Evolutionary conservation across 2,329 filamentous ascomycete genomes (phyloP).

Genomic region (Colletotrichum gigasporum): DNA sequence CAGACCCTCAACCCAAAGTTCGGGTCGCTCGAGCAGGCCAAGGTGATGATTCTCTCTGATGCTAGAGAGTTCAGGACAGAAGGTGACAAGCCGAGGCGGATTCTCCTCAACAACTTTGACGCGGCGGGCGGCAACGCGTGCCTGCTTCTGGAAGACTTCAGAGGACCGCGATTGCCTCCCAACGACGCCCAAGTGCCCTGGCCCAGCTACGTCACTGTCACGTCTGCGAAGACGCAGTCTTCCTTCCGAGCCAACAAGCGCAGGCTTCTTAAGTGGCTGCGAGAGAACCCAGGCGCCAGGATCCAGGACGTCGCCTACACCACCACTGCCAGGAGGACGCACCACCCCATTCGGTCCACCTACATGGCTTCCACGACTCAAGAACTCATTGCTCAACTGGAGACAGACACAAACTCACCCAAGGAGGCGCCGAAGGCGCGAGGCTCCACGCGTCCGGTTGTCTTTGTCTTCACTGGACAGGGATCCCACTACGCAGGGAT

Average conservation of each 20-base stretch:
- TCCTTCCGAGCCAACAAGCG: background rate
- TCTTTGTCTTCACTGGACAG: slow-evolving; percentile 51
- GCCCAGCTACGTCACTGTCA: background rate
- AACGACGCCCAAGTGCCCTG: background rate
- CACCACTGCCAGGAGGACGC: slow-evolving; percentile 1
- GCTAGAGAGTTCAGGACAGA: background rate
- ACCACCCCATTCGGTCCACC: background rate
- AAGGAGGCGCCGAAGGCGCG: background rate
- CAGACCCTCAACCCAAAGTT: background rate
- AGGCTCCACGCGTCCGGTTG: slow-evolving; percentile 32
- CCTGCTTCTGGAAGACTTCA: slow-evolving; percentile 33
- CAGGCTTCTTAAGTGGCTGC: background rate
- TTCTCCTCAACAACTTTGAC: slow-evolving; percentile 48
- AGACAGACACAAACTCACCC: background rate
- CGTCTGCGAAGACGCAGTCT: background rate
- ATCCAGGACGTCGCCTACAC: slow-evolving; percentile 10
- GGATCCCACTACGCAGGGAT: slow-evolving; percentile 43
- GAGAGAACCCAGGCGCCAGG: background rate
- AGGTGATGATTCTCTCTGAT: background rate
- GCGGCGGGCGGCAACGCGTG: slow-evolving; percentile 40
- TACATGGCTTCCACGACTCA: background rate
- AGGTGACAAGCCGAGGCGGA: slow-evolving; percentile 28
- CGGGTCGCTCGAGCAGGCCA: background rate
- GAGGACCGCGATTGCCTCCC: background rate
- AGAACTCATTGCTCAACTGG: background rate